These are phyloP conservation scores for Tetrahymena borealis DNA, from an alignment of 73 alveolate species.

Conservation along the genomic window DNA sequence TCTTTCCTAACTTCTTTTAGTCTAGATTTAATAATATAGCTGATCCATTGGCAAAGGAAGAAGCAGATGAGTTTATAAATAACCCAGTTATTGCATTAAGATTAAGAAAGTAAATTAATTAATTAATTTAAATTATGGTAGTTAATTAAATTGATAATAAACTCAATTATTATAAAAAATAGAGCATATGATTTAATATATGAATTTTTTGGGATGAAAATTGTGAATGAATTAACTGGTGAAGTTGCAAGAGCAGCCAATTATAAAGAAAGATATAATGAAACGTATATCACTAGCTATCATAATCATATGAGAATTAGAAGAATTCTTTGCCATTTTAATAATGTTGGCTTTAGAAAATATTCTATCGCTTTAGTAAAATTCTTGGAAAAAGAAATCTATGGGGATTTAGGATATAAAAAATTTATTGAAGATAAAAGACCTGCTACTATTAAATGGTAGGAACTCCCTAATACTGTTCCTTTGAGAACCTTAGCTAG, in stretches of 20 bases:
- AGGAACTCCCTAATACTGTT: background rate
- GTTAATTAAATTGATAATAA: background rate
- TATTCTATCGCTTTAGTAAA: background rate
- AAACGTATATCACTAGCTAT: background rate
- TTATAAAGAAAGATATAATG: background rate
- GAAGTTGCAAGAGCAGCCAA: background rate
- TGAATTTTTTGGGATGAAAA: background rate
- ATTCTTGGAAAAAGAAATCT: background rate
- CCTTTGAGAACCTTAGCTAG: background rate
- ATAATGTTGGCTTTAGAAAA: background rate
- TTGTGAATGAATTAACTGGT: background rate
- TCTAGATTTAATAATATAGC: background rate
- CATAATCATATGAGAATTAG: background rate
- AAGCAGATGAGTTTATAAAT: background rate
- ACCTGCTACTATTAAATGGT: background rate
- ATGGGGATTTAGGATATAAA: background rate
- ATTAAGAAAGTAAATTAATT: background rate
- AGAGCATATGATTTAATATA: background rate
- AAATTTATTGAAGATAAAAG: background rate
- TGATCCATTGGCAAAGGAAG: background rate
- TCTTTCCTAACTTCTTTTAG: background rate
- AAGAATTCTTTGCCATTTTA: background rate
- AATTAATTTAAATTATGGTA: no score
- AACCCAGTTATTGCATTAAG: background rate
- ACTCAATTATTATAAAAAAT: background rate